Evolutionary conservation across 257 asterid genomes (phyloP), one percentile per base, ranked within the genome.

Genomic region (Dorcoceras hygrometricum): DNA sequence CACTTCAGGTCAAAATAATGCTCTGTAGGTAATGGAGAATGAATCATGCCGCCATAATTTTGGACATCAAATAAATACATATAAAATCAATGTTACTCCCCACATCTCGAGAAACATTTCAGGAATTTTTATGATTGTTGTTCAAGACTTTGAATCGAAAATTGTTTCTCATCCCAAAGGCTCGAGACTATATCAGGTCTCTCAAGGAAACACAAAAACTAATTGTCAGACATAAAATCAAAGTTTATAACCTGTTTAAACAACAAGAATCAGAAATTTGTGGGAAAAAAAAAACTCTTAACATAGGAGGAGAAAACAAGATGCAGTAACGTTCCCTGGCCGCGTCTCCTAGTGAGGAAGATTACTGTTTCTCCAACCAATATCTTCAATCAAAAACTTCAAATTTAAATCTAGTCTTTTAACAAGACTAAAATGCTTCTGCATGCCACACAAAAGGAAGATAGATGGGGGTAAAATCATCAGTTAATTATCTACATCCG

Each of bases 1-100:
- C 23, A n/a, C 61, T 70, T 53, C 36, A 46, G 58, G 36, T 46
- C 62, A 46, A 64, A 74, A 43, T 32, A 62, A 60, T 29, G 28
- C 28, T 7, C 71, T 65, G 78, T 5, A 26, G 59, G 22, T 61
- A 61, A 51, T 18, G n/a, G 19, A 14, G 20, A 46, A 46, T 46
- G 53, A 46, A 14, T 34, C 53, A 46, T 16, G 20, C 12, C 12
- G 20, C 50, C 0, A 43, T 7, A 16, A 75, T 57, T 39, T 20
- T 68, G 29, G 68, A 18, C 56, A 28, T 63, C 57, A 23, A 50
- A 51, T 3, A 7, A 2, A 24, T 25, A n/a, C 32, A 2, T 4
- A 62, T 20, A 51, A 62, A 63, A 14, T 23, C 5, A 24, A 31
- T 10, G 1, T 1, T 5, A 8, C 24, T 36, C 46, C 50, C 0